A percentile compares a stretch with the other conserved stretches of the same genome.
Conservation (phyloP, 345 rosid species). For the Eucalyptus dawsonii region DNA sequence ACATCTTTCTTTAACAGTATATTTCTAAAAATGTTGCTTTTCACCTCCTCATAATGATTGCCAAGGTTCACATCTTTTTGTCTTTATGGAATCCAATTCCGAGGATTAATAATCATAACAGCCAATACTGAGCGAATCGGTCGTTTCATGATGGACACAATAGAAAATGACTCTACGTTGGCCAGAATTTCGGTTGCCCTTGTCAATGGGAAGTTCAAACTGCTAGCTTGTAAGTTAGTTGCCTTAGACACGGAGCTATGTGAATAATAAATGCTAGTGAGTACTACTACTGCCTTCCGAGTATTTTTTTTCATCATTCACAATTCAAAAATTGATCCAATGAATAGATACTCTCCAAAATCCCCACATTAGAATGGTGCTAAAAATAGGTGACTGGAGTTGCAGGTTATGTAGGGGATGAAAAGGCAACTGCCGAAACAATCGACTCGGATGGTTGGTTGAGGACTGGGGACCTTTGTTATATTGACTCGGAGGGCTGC, state of each 20-base stretch:
- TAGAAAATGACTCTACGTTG: background rate
- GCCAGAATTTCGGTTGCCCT: background rate
- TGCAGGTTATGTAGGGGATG: conserved; percentile 75
- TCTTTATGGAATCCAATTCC: background rate
- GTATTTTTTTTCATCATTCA: background rate
- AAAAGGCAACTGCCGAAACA: conserved; percentile 82
- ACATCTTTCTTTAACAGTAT: background rate
- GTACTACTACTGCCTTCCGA: background rate
- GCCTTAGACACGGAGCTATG: background rate
- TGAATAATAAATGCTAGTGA: background rate
- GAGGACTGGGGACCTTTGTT: conserved; percentile 94
- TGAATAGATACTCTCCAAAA: background rate
- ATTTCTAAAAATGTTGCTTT: too few relatives aligned
- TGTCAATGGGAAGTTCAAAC: background rate
- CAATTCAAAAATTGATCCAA: background rate
- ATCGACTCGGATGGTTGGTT: conserved; percentile 79
- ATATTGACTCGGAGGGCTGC: conserved; percentile 55
- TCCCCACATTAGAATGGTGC: background rate
- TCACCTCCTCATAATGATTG: background rate
- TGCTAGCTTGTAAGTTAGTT: background rate
- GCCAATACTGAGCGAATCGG: background rate
- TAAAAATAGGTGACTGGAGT: background rate
- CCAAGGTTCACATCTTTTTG: background rate
- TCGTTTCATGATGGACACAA: background rate
- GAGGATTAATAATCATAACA: background rate